phyloP scores from a whole-genome alignment of 202 grass and related monocot genomes.

The Digitaria exilis region DNA sequence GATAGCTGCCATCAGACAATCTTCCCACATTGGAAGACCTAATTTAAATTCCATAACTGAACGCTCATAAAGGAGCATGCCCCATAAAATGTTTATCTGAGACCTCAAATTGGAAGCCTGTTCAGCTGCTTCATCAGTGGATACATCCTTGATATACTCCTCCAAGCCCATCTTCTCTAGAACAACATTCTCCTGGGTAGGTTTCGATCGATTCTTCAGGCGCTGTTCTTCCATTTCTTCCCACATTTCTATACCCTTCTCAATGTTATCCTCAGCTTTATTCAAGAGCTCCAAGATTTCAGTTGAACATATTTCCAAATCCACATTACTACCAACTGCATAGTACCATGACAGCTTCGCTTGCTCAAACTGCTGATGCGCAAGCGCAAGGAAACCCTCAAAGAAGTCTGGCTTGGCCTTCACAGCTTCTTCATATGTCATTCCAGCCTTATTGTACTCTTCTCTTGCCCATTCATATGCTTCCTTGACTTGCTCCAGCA shows the following conservation, averaged over 20 bases:
- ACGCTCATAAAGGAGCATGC: constrained; percentile 88
- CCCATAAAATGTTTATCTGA: constrained; percentile 94
- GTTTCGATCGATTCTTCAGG: constrained; percentile 71
- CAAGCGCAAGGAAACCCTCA: constrained; percentile 84
- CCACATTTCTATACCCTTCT: constrained; percentile 80
- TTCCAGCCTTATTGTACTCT: constrained; percentile 76
- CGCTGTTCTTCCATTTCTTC: constrained; percentile 72
- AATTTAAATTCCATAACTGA: constrained; percentile 89
- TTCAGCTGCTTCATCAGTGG: constrained; percentile 58
- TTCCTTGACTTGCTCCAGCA: constrained; percentile 56
- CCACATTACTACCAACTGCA: constrained; percentile 53
- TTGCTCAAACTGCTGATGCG: constrained; percentile 79
- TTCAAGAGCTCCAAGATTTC: constrained; percentile 85
- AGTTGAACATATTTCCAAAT: constrained; percentile 61
- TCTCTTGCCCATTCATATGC: constrained; percentile 72
- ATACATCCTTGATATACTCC: constrained; percentile 69
- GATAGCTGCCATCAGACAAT: constrained; percentile 72
- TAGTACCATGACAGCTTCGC: constrained; percentile 93
- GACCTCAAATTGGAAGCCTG: constrained; percentile 68
- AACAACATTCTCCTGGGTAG: constrained; percentile 55
- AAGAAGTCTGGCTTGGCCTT: constrained; percentile 83
- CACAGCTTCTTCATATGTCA: constrained; percentile 66
- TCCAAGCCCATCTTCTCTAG: constrained; percentile 73
- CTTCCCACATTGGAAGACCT: constrained; percentile 83
- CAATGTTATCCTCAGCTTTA: constrained; percentile 84